Conservation (phyloP, 176 grass and related monocot genomes). For the Pharus latifolius region DNA sequence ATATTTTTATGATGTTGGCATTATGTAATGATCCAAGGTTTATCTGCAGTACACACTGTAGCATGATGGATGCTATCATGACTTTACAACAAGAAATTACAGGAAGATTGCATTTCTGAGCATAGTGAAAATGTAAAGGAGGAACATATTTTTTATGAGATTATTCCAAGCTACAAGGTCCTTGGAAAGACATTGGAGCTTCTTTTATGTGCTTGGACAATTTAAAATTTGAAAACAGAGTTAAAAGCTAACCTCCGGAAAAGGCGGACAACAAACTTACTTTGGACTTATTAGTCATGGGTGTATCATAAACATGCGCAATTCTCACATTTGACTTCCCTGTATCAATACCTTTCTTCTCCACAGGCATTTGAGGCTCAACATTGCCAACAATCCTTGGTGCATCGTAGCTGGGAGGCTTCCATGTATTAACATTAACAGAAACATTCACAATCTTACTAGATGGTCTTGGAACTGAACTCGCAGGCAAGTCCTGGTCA, state of each 20-base stretch:
- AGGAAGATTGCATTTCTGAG: neutral
- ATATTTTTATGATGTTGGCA: neutral
- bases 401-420: slow-evolving; percentile 30
- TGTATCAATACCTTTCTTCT: slow-evolving; percentile 21
- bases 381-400: neutral
- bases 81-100: neutral
- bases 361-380: slow-evolving; percentile 13
- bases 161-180: neutral
- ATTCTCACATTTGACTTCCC: slow-evolving; percentile 22
- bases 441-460: slow-evolving; percentile 55
- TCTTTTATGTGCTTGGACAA: neutral
- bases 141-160: neutral
- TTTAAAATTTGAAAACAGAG: neutral
- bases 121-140: neutral
- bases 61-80: neutral
- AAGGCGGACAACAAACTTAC: slow-evolving; percentile 28
- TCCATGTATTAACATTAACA: slow-evolving; percentile 40
- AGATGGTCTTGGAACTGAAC: slow-evolving; percentile 35
- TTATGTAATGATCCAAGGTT: neutral
- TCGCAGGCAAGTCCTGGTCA: slow-evolving; percentile 30
- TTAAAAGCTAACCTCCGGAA: neutral
- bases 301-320: slow-evolving; percentile 19
- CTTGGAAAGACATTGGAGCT: neutral
- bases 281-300: slow-evolving; percentile 29
- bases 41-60: neutral